Conservation (phyloP, 345 rosid species). For the rapeseed (Brassica napus) region DNA sequence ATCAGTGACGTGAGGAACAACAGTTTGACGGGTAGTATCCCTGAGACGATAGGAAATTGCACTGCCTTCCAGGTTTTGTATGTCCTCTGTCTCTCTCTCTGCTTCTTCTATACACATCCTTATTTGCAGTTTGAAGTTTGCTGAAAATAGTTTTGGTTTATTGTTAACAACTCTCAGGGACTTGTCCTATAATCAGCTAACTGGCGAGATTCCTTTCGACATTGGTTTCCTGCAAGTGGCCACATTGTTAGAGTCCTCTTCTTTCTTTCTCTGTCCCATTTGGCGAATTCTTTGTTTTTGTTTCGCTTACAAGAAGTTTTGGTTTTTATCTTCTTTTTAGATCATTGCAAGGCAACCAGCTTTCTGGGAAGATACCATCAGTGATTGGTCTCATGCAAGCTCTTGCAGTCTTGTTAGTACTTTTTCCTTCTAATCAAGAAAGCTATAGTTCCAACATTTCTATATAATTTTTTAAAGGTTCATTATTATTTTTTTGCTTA, state of each 20-base stretch:
- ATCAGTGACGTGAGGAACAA: slow-evolving; percentile 90
- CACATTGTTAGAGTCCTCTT: slow-evolving; percentile 61
- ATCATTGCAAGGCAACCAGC: slow-evolving; percentile 90
- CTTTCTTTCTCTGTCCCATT: neutral
- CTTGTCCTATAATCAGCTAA: slow-evolving; percentile 86
- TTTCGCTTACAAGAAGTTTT: neutral
- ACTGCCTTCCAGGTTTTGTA: slow-evolving; percentile 99
- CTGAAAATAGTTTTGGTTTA: slow-evolving; percentile 3
- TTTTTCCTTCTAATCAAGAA: slow-evolving; percentile 2
- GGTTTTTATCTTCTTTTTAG: slow-evolving; percentile 38
- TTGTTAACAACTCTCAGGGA: slow-evolving; percentile 53
- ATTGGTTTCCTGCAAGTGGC: slow-evolving; percentile 99
- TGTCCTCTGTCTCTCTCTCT: slow-evolving; percentile 39
- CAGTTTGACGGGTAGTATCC: slow-evolving; percentile 92
- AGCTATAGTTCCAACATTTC: neutral
- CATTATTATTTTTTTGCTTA: neutral
- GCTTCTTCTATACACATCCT: slow-evolving; percentile 11
- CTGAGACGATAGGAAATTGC: slow-evolving; percentile 89
- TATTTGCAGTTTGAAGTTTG: neutral
- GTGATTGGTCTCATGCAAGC: slow-evolving; percentile 99
- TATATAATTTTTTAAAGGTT: neutral
- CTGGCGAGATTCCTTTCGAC: slow-evolving; percentile 92
- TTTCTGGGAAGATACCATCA: slow-evolving; percentile 84
- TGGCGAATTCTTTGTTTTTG: slow-evolving; percentile 8
- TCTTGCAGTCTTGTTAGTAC: slow-evolving; percentile 92